Evolutionary conservation across 805 yeast genomes (phyloP), one percentile per base, ranked within the genome.

Genomic region (Torulaspora delbrueckii): DNA sequence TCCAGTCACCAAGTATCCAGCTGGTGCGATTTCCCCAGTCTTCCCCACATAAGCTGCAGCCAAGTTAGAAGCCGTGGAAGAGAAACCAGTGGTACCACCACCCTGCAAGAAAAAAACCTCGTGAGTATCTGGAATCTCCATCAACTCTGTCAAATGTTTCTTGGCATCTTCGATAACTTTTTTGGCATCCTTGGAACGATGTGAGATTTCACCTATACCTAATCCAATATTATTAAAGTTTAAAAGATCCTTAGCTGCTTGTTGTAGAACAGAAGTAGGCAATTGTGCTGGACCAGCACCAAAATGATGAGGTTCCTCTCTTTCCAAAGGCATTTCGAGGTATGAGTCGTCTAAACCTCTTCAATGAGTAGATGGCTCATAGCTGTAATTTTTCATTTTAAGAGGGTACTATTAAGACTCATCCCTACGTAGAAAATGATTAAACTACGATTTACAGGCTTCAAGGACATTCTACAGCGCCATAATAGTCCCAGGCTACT

Each of bases 271-370:
- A 3, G 68, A 60, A 3, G 91, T 81, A 27, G 98, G 97, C 36
- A 93, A 74, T 42, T 82, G 76, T 1, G 99, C 99, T 40, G 99
- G 99, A 10, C 99, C 99, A n/a, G 99, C 98, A 46, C 98, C 99
- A 60, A 88, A 93, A 65, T 93, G 86, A 60, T 78, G 72, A 45
- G 89, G 88, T 59, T 81, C 82, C 64, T 75, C 81, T 71, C 91
- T 79, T 38, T 77, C 75, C 43, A 82, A 66, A 9, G 75, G 33
- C 59, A 54, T 54, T 19, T 6, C 19, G 26, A 10, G 14, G 26
- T 10, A 7, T n/a, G 27, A 19, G n/a, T 22, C 18, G 18, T 16
- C 4, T 25, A 24, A 13, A 16, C 13, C 5, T 26, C 8, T 3
- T 14, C 10, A 16, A 8, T 14, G 9, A 8, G 12, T 14, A 5